A percentile compares a stretch with the other conserved stretches of the same genome.
These are phyloP conservation scores for Hippophae rhamnoides DNA, from an alignment of 306 rosid species.

Conservation along the genomic window DNA sequence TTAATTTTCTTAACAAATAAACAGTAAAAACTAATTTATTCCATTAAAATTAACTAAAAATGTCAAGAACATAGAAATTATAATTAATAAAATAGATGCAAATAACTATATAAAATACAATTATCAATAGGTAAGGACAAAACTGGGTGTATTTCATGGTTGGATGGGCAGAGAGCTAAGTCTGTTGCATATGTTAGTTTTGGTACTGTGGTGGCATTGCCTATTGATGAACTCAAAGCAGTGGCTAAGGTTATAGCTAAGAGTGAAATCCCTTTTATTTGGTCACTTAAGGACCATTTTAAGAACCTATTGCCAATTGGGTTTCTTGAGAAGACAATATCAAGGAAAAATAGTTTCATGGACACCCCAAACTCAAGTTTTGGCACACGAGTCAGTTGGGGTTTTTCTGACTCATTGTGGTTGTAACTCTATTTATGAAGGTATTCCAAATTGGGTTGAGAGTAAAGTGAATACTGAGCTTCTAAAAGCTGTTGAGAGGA, in stretches of 20 bases:
- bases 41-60: too few species aligned
- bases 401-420: too few species aligned
- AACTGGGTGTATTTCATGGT: slow-evolving; percentile 20
- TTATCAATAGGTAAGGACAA: not conserved
- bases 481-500: slow-evolving; percentile 13
- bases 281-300: not conserved
- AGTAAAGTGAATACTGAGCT: too few species aligned
- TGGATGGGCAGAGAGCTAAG: slow-evolving; percentile 6
- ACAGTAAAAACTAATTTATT: too few species aligned
- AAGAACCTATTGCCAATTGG: slow-evolving; percentile 23
- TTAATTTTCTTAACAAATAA: too few species aligned
- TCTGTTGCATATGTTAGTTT: slow-evolving; percentile 16
- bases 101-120: too few species aligned
- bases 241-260: slow-evolving; percentile 40
- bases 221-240: slow-evolving; percentile 10
- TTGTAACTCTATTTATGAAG: too few species aligned
- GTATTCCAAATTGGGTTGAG: too few species aligned
- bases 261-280: slow-evolving; percentile 14
- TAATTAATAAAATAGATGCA: too few species aligned
- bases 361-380: slow-evolving; percentile 36
- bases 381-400: slow-evolving; percentile 33
- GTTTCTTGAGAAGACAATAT: slow-evolving; percentile 26
- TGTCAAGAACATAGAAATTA: too few species aligned
- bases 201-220: slow-evolving; percentile 4
- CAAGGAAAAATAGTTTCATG: slow-evolving; percentile 37